These are phyloP conservation scores for Scheffersomyces titani DNA, from an alignment of 1,139 yeast genomes.

Conservation along the genomic window DNA sequence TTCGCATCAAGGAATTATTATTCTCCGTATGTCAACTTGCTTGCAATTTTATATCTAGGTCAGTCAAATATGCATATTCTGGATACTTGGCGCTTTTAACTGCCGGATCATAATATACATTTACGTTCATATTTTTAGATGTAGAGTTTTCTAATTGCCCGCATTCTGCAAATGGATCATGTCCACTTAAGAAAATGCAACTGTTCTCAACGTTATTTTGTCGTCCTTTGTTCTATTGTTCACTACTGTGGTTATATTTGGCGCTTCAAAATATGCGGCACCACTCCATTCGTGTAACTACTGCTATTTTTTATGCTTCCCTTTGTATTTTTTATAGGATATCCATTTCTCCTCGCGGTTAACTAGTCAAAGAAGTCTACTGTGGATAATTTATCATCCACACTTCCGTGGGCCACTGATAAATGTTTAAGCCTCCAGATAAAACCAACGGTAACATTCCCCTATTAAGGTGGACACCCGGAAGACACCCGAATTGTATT, in stretches of 20 bases:
- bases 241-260: too few relatives aligned
- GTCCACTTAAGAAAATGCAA: neutral
- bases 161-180: neutral
- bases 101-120: neutral
- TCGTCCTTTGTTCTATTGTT: too few relatives aligned
- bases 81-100: neutral
- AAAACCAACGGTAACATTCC: neutral
- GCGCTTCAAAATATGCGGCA: neutral
- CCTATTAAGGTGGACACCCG: neutral
- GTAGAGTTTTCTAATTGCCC: neutral
- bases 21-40: neutral
- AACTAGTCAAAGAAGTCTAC: neutral
- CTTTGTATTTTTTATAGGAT: neutral
- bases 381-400: neutral
- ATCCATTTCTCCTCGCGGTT: neutral
- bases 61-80: neutral
- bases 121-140: neutral
- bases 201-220: neutral
- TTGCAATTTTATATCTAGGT: neutral
- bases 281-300: neutral
- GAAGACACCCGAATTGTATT: neutral
- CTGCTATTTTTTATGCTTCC: neutral
- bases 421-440: neutral
- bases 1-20: neutral
- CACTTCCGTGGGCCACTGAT: neutral